phyloP scores from a whole-genome alignment of 2,329 filamentous ascomycete genomes.

The Calcarisporium arbuscula region DNA sequence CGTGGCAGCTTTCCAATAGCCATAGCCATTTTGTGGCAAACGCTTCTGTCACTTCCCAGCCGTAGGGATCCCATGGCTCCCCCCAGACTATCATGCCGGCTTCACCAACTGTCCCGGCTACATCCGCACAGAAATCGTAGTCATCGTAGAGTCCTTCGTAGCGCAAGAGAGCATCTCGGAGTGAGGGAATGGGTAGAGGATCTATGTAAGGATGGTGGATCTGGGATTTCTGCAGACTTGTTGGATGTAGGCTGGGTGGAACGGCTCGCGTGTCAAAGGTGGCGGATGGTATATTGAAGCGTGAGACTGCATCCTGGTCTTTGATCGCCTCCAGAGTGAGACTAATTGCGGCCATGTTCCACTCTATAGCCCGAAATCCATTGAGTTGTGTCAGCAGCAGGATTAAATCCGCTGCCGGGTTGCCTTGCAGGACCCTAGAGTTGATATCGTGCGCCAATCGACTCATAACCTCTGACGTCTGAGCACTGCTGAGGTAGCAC shows the following conservation, averaged over 20 bases:
- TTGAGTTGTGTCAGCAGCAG: conserved; percentile 3
- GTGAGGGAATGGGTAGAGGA: not conserved
- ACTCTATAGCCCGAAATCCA: conserved; percentile 1
- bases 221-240: not conserved
- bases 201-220: conserved; percentile 1
- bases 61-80: conserved; percentile 34
- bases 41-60: conserved; percentile 40
- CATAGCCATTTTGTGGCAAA: conserved; percentile 40
- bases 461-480: too few relatives aligned
- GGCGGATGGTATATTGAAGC: not conserved
- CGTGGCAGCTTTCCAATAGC: conserved; percentile 27
- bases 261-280: not conserved
- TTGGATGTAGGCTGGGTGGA: conserved; percentile 1
- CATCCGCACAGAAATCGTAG: not conserved
- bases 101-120: not conserved
- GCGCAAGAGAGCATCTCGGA: not conserved
- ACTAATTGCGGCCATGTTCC: conserved; percentile 2
- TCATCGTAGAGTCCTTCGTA: not conserved
- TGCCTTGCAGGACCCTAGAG: not conserved
- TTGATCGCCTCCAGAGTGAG: conserved; percentile 2
- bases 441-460: too few relatives aligned
- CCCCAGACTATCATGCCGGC: conserved; percentile 40
- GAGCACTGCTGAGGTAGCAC: too few relatives aligned
- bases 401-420: conserved; percentile 1
- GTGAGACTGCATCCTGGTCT: conserved; percentile 2